Conservation (phyloP, 768 basidiomycete species). For the Pleurotus cornucopiae region DNA sequence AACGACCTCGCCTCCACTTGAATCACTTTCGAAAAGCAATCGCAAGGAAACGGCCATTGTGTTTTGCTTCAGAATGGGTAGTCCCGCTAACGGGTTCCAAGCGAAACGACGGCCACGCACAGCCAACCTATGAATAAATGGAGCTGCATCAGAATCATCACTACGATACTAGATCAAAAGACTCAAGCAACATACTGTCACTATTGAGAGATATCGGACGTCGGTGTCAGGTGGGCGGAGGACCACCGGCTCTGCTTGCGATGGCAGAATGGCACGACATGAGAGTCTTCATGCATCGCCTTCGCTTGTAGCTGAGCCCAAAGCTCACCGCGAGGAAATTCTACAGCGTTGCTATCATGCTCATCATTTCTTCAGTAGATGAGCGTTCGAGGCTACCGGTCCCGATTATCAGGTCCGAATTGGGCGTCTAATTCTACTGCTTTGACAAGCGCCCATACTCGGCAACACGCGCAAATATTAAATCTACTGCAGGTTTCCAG, state of each 20-base stretch:
- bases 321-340: no score
- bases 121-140: neutral
- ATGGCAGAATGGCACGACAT: no score
- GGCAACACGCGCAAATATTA: neutral
- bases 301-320: no score
- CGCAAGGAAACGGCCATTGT: neutral
- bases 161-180: constrained; percentile 4
- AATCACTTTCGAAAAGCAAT: neutral
- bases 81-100: neutral
- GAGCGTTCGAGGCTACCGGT: no score
- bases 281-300: no score
- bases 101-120: neutral
- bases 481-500: neutral
- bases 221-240: no score
- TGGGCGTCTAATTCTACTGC: neutral
- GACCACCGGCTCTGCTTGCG: no score
- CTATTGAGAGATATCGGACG: neutral
- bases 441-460: neutral
- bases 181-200: constrained; percentile 5
- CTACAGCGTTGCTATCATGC: no score
- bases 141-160: constrained; percentile 5
- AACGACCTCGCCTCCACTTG: neutral
- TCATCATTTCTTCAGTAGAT: no score
- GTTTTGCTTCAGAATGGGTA: neutral
- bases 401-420: no score